phyloP scores from a whole-genome alignment of 1,284 basidiomycete genomes.

The Ceraceosorus bombacis region DNA sequence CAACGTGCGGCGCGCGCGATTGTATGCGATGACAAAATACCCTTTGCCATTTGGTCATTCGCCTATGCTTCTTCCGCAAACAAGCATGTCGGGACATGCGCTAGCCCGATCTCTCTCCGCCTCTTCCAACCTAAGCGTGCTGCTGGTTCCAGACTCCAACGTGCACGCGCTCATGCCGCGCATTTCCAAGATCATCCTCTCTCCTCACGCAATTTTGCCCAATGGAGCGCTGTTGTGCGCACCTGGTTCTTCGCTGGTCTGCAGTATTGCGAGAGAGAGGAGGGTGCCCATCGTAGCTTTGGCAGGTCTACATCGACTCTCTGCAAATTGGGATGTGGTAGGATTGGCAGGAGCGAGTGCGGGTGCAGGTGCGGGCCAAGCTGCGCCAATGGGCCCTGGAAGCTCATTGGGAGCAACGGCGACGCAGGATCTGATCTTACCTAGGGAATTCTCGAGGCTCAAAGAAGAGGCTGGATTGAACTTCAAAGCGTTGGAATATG shows the following conservation, averaged over 20 bases:
- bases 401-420: background rate
- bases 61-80: background rate
- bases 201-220: slow-evolving; percentile 84
- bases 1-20: slow-evolving; percentile 4
- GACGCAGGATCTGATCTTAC: slow-evolving; percentile 4
- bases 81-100: slow-evolving; percentile 71
- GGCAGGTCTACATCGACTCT: slow-evolving; percentile 91
- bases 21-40: slow-evolving; percentile 1
- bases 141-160: slow-evolving; percentile 89
- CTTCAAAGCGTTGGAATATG: slow-evolving; percentile 89
- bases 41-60: background rate
- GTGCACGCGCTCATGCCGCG: slow-evolving; percentile 93
- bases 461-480: slow-evolving; percentile 79
- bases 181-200: slow-evolving; percentile 89
- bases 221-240: slow-evolving; percentile 90
- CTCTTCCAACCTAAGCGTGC: slow-evolving; percentile 73
- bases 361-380: background rate
- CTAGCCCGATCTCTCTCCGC: slow-evolving; percentile 65
- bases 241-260: slow-evolving; percentile 73
- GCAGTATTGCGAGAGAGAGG: slow-evolving; percentile 82
- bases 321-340: slow-evolving; percentile 76
- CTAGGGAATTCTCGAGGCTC: slow-evolving; percentile 49
- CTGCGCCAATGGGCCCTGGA: slow-evolving; percentile 1
- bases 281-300: slow-evolving; percentile 88
- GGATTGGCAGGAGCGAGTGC: slow-evolving; percentile 8